Evolutionary conservation across 2,329 filamentous ascomycete genomes (phyloP).

Genomic region (Trichophyton verrucosum): DNA sequence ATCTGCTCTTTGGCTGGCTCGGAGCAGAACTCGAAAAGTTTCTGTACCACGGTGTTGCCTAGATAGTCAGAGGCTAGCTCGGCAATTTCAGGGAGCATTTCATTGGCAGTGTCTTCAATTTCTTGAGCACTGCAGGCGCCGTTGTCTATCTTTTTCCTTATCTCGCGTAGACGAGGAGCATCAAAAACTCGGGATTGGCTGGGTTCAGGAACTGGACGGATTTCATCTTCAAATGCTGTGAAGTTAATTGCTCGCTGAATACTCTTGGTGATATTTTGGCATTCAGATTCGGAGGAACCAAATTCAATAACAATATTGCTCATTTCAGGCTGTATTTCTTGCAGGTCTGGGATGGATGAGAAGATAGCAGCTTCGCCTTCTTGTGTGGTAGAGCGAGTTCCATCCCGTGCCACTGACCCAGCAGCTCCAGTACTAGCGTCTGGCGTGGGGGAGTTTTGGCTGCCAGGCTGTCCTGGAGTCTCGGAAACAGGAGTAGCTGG

Average conservation of each 20-base stretch:
- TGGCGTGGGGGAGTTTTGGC: slow-evolving; percentile 82
- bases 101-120: slow-evolving; percentile 80
- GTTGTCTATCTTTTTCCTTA: slow-evolving; percentile 95
- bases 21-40: slow-evolving; percentile 92
- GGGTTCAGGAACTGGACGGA: slow-evolving; percentile 78
- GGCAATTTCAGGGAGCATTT: slow-evolving; percentile 93
- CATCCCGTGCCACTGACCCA: slow-evolving; percentile 14
- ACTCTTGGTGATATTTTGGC: slow-evolving; percentile 55
- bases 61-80: slow-evolving; percentile 93
- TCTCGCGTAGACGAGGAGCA: slow-evolving; percentile 86
- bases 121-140: slow-evolving; percentile 73
- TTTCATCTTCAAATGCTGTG: slow-evolving; percentile 62
- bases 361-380: slow-evolving; percentile 26
- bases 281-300: slow-evolving; percentile 70
- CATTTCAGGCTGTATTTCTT: slow-evolving; percentile 72
- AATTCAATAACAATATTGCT: slow-evolving; percentile 77
- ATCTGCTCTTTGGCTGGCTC: slow-evolving; percentile 84
- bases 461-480: slow-evolving; percentile 76
- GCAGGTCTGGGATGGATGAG: slow-evolving; percentile 55
- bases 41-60: slow-evolving; percentile 98
- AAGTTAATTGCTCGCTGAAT: slow-evolving; percentile 68
- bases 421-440: slow-evolving; percentile 52
- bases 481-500: slow-evolving; percentile 66
- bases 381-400: slow-evolving; percentile 19
- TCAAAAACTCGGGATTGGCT: slow-evolving; percentile 83